Evolutionary conservation across 208 protist genomes (phyloP), one percentile per base, ranked within the genome.

Genomic region (Trypanosoma caninum): DNA sequence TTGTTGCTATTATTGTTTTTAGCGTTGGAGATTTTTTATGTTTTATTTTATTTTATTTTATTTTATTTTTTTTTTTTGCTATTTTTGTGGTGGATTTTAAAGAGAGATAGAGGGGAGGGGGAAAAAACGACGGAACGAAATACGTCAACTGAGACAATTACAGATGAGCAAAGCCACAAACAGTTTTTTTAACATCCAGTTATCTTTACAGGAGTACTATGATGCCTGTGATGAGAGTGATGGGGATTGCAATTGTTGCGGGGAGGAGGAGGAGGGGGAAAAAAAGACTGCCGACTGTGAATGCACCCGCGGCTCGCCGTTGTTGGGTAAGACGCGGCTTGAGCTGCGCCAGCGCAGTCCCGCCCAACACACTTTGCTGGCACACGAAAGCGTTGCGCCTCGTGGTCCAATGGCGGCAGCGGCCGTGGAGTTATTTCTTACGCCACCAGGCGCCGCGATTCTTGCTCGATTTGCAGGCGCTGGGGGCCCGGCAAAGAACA

Each of bases 131-230:
- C n/a, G n/a, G n/a, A n/a, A n/a, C n/a, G n/a, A n/a, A n/a, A n/a
- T n/a, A n/a, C n/a, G n/a, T n/a, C n/a, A n/a, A n/a, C n/a, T n/a
- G n/a, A n/a, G n/a, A n/a, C n/a, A n/a, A n/a, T n/a, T n/a, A n/a
- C 16, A 2, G 56, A 70, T 71, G 62, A 69, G 25, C 35, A 52
- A 31, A 30, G 10, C 47, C 9, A 23, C 18, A 1, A 48, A 11
- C 23, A 23, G 20, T 16, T 16, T 16, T 2, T 28, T 20, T 18
- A 30, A 28, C 1, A n/a, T 25, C 14, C 69, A 89, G 14, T 60
- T 53, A 16, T 65, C 63, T n/a, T 46, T 89, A 4, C 65, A 72
- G 11, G 74, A 80, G 16, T 89, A 89, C 61, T 89, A 72, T n/a
- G 71, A 59, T 8, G 78, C 61, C 7, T 89, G 82, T 38, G 23